Evolutionary conservation across 495 filamentous ascomycete species (phyloP), one percentile per base, ranked within the genome.

Genomic region (Aspergillus incahuasiensis): DNA sequence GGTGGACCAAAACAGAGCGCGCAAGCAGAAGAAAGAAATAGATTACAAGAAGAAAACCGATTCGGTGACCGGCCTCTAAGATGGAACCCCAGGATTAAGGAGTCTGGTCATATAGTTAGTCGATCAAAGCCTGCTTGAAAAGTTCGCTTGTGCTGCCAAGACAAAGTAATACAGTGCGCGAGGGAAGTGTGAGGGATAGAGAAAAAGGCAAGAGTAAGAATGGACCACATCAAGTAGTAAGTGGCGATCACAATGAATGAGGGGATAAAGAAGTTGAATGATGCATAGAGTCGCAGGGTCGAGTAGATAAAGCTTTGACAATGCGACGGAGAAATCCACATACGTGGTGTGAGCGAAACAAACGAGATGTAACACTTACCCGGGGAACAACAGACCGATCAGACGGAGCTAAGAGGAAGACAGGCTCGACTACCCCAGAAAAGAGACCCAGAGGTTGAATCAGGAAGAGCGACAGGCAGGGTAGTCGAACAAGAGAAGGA

Each of bases 101-200:
- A 54, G 54, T 64, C 67, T 73, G 55, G 62, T 69, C 68, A 68
- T 68, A 61, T 56, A 44, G 66, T 73, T 61, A 73, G 67, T 64
- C 38, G 56, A 59, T 47, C 24, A 56, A 47, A 44, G 55, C 19
- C 35, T 57, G 57, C 54, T 53, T 42, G 60, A 63, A 50, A 65
- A 66, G 63, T 70, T 76, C 69, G 73, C 67, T 72, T 74, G 70
- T 63, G 56, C 62, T 63, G 73, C 73, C 73, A 76, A 76, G 73
- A 68, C 67, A 34, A 50, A 50, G 32, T 50, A 50, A 50, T 30
- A 50, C 13, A 74, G 66, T 65, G 62, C 55, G 67, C 58, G 46
- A 60, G 32, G 57, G 60, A 55, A 50, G 20, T 40, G 34, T 45
- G 61, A 9, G 49, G 34, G 38, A 48, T 34, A 24, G n/a, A n/a